Evolutionary conservation across 768 basidiomycete species (phyloP), one percentile per base, ranked within the genome.

Genomic region (Kwoniella mangroviensis): DNA sequence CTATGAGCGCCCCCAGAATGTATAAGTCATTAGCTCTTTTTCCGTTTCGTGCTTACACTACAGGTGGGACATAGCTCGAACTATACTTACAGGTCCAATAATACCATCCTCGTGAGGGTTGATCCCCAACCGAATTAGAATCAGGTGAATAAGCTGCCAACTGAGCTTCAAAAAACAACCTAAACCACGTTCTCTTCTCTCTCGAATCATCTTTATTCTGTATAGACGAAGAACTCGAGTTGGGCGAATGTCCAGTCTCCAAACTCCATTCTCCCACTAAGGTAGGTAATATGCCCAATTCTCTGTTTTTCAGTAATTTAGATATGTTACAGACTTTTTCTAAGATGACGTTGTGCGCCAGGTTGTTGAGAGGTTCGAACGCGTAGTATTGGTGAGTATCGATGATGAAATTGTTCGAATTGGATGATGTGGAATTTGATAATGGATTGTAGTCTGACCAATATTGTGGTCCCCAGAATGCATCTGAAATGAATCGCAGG

Each of bases 341-440:
- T 28, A 83, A 64, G 42, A 83, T 83, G 12, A 62, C 63, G 6
- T 73, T 70, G 21, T 79, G 77, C 0, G 82, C 70, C 0, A 83
- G 70, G 51, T 83, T 80, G 51, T 77, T 69, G 4, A 72, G 54
- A 21, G 81, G 80, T 3, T 75, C 66, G 67, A 82, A 81, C 7
- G 82, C 81, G 67, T 82, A 83, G 70, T 83, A 83, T 56, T 83
- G 76, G 54, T 83, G 82, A 0, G 75, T 75, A 53, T 81, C 80
- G 19, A 81, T 41, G n/a, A 65, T 70, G 57, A 77, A 62, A 52
- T 70, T 40, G 7, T 40, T 13, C 3, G 65, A 58, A 12, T 74
- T 59, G 10, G 70, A 26, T 12, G 60, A 45, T 3, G 28, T 55
- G 7, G 70, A 52, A 4, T 67, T 43, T 9, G 58, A 49, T 24